Evolutionary conservation across 768 basidiomycete genomes (phyloP), one percentile per base, ranked within the genome.

Genomic region (Lactarius sp.): DNA sequence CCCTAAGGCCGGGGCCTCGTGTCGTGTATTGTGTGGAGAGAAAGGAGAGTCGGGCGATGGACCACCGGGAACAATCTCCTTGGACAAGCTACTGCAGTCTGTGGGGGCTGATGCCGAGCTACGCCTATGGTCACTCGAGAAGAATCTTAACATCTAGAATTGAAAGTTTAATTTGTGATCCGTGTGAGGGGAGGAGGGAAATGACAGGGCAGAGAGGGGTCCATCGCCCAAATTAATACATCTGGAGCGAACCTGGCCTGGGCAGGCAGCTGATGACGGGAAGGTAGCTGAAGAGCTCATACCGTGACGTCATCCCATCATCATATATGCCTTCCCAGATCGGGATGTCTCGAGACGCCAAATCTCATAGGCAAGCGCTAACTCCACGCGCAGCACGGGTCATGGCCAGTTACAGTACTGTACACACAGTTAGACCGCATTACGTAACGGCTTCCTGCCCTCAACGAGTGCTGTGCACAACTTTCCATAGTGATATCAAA

Each of bases 11-110:
- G 37, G 20, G 20, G 31, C 16, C 31, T 50, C 20, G 49, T 52
- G 46, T 44, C 20, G 59, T 6, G 49, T 51, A 20, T 36, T 39
- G 16, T 51, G 31, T 2, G 41, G 16, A 14, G 46, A 33, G 27
- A 41, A 8, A 34, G 36, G 6, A 42, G 37, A 36, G 47, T 64
- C 63, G 6, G 63, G 63, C 3, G 62, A 36, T 31, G 63, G 63
- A 4, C 63, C 63, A 18, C 63, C 58, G 6, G 63, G 58, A 4
- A 64, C 9, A n/a, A 6, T 27, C 20, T 20, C 52, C 18, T 14
- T 27, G 27, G 16, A 12, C 36, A 22, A 49, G 20, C 20, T 49
- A 50, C 14, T 33, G 36, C 18, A 4, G 6, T 46, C 27, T 16
- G 36, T 20, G 1, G 44, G 31, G 27, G 12, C 34, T 12, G 46